Base-by-base conservation (phyloP, 169 alveolate genomes). In the Ichthyophthirius multifiliis region DNA sequence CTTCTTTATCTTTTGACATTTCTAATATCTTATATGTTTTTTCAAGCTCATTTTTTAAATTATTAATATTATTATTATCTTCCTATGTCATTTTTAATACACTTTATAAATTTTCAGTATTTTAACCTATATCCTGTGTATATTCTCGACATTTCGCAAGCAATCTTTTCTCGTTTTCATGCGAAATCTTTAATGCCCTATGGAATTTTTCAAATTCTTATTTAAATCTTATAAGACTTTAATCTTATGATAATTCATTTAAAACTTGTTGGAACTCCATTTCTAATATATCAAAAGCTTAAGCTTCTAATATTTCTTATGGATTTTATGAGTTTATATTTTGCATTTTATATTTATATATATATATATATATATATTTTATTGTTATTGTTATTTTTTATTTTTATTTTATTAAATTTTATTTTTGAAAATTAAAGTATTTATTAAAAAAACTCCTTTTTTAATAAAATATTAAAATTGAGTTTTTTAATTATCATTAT, bases 91-190 rank as follows among this genome's bases (percentile, higher is more conserved):
- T 83, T 76, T 79, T 80, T 13, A 88, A 65, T 27, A 87, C 93
- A 15, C 86, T 82, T 62, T 75, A 65, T n/a, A 88, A 88, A 47
- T 84, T 83, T 2, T 83, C 44, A 30, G 90, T 89, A 65, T 82
- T 88, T 23, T 84, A 84, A 37, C 76, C 65, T 9, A 85, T 82
- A 34, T 81, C 73, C 15, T 80, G 76, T 71, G 84, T 83, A 2
- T 71, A 55, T 65, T 88, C 91, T 48, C 86, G 80, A 74, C 93
- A 88, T 65, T 81, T 84, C 74, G 84, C 85, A n/a, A 88, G 76
- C 13, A 81, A 55, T 37, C 83, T 65, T 46, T 84, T 84, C 37
- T 88, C 84, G 37, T 83, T 74, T 39, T 88, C 93, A 63, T 88
- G 87, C n/a, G 85, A 64, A 2, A 89, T 77, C 71, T 88, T 84